Evolutionary conservation across 257 asterid genomes (phyloP).

Genomic region (Gentiana straminea): DNA sequence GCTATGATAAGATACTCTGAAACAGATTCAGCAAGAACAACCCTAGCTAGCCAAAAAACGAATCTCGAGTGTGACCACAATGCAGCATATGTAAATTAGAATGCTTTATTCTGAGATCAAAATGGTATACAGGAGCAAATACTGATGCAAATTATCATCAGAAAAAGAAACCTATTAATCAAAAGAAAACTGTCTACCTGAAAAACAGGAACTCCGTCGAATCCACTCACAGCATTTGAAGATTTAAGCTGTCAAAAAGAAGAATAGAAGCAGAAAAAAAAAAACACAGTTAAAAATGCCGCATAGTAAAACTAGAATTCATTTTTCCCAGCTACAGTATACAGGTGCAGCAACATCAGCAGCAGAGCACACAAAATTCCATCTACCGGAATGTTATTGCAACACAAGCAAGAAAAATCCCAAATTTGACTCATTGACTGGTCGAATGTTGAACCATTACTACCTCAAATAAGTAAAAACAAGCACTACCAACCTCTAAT

Average conservation of each 20-base stretch:
- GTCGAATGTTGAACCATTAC: neutral
- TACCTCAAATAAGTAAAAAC: neutral
- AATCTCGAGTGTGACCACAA: neutral
- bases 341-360: neutral
- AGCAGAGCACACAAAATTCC: neutral
- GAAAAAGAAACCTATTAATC: neutral
- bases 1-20: neutral
- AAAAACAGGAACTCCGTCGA: slow-evolving; percentile 98
- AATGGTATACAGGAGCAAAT: too few relatives aligned
- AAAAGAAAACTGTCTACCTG: slow-evolving; percentile 40
- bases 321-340: too few relatives aligned
- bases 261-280: slow-evolving; percentile 3
- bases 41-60: neutral
- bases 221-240: slow-evolving; percentile 49
- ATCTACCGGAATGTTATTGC: too few relatives aligned
- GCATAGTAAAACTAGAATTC: neutral
- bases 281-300: neutral
- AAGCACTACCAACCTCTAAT: slow-evolving; percentile 50
- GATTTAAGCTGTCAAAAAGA: slow-evolving; percentile 49
- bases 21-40: neutral
- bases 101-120: neutral
- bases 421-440: neutral
- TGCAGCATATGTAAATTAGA: neutral
- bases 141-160: too few relatives aligned
- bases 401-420: neutral